A percentile compares a stretch with the other conserved stretches of the same genome.
Evolutionary conservation across 139 green algal genomes (phyloP).

Genomic region (Volvox reticuliferus): DNA sequence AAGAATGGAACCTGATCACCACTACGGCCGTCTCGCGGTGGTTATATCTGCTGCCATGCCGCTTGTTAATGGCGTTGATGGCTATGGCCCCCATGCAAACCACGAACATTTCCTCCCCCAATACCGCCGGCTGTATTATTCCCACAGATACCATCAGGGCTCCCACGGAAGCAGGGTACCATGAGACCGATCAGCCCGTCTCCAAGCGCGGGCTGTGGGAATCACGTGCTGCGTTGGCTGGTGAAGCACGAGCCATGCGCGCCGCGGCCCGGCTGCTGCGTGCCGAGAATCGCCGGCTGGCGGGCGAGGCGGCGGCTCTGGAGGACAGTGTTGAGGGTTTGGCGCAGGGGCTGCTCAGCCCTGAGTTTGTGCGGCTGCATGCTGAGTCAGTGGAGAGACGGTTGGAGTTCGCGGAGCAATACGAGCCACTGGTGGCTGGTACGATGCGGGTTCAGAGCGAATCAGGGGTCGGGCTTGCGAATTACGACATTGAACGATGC

Average conservation of each 20-base stretch:
- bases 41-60: too few species aligned
- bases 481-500: too few species aligned
- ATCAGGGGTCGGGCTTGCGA: too few species aligned
- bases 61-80: too few species aligned
- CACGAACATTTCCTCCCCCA: too few species aligned
- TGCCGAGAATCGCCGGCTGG: constrained; percentile 20
- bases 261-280: constrained; percentile 15
- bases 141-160: too few species aligned
- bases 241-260: constrained; percentile 13
- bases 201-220: constrained; percentile 8
- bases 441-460: too few species aligned
- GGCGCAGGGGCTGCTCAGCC: background rate
- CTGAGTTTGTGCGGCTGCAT: constrained; percentile 7
- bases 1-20: too few species aligned
- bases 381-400: constrained; percentile 10
- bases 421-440: constrained; percentile 6
- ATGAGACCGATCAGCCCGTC: background rate
- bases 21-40: too few species aligned
- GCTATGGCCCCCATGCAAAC: too few species aligned
- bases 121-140: too few species aligned
- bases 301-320: constrained; percentile 13
- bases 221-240: constrained; percentile 3
- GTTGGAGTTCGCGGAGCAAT: background rate
- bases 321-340: constrained; percentile 13
- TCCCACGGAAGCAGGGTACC: too few species aligned